phyloP scores from a whole-genome alignment of 2,329 filamentous ascomycete species.

The Cryphonectria nitschkei region DNA sequence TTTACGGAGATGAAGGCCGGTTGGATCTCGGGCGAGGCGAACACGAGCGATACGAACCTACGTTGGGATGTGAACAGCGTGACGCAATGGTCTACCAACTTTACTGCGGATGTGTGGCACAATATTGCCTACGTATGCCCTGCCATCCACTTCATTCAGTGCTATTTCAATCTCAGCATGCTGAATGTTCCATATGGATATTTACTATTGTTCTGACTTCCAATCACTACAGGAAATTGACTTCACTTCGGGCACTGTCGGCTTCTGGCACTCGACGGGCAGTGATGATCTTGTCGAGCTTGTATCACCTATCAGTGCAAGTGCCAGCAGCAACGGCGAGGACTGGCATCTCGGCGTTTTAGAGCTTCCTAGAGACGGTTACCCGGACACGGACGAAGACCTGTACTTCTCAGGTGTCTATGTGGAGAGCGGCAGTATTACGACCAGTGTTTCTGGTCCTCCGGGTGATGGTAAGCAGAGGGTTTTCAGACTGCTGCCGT shows the following conservation, averaged over 20 bases:
- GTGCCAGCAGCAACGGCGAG: constrained; percentile 65
- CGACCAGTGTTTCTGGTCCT: constrained; percentile 24
- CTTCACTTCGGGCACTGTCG: constrained; percentile 64
- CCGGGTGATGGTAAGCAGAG: constrained; percentile 3
- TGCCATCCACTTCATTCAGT: constrained; percentile 33
- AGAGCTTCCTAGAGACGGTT: constrained; percentile 62
- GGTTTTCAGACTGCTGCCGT: neutral
- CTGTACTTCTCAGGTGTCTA: constrained; percentile 75
- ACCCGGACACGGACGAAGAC: constrained; percentile 61
- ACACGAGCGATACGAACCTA: constrained; percentile 55
- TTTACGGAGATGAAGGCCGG: constrained; percentile 77
- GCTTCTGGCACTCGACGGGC: constrained; percentile 72
- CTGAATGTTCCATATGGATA: neutral
- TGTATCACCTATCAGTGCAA: constrained; percentile 59
- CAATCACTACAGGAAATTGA: constrained; percentile 41
- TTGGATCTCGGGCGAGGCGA: constrained; percentile 54
- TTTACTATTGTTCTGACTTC: neutral
- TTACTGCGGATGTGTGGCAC: constrained; percentile 69
- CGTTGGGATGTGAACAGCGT: constrained; percentile 66
- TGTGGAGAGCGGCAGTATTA: constrained; percentile 53
- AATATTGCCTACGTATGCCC: constrained; percentile 71
- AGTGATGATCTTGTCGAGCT: constrained; percentile 58
- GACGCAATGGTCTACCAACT: constrained; percentile 65
- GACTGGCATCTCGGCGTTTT: constrained; percentile 77
- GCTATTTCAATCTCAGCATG: neutral